Conservation (phyloP, 2,329 filamentous ascomycete genomes). For the Exophiala viscosa region DNA sequence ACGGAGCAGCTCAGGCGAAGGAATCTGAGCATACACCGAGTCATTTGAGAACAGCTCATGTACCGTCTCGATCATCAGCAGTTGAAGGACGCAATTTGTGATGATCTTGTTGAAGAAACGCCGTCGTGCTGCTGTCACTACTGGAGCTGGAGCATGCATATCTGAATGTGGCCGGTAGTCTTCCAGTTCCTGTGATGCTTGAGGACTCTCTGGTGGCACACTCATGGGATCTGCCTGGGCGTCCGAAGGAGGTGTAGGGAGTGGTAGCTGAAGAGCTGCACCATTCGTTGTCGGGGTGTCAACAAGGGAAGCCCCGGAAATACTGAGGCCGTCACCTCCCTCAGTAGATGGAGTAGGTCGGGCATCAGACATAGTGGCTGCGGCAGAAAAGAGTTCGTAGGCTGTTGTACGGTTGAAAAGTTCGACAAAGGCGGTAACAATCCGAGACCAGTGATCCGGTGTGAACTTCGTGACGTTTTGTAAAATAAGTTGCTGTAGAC, state of each 20-base stretch:
- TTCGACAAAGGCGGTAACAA: conserved; percentile 93
- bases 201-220: conserved; percentile 27
- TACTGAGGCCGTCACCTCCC: conserved; percentile 24
- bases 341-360: conserved; percentile 22
- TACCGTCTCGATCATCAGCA: conserved; percentile 99
- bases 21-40: conserved; percentile 88
- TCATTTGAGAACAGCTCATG: conserved; percentile 98
- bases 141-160: conserved; percentile 80
- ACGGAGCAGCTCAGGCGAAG: conserved; percentile 79
- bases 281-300: conserved; percentile 35
- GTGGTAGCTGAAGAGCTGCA: conserved; percentile 5
- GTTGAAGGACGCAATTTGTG: conserved; percentile 92
- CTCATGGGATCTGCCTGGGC: conserved; percentile 22
- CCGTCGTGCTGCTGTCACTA: conserved; percentile 86
- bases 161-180: conserved; percentile 78
- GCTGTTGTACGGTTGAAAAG: conserved; percentile 93
- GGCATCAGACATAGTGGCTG: conserved; percentile 46
- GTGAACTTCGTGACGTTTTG: conserved; percentile 94
- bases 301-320: conserved; percentile 27
- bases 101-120: conserved; percentile 99
- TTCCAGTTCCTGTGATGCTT: conserved; percentile 56
- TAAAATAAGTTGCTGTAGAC: conserved; percentile 89
- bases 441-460: conserved; percentile 83
- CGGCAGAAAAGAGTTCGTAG: conserved; percentile 90
- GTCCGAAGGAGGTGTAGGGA: conserved; percentile 15